Evolutionary conservation across 2,329 filamentous ascomycete species (phyloP), one percentile per base, ranked within the genome.

Genomic region (Colletotrichum paranaense): DNA sequence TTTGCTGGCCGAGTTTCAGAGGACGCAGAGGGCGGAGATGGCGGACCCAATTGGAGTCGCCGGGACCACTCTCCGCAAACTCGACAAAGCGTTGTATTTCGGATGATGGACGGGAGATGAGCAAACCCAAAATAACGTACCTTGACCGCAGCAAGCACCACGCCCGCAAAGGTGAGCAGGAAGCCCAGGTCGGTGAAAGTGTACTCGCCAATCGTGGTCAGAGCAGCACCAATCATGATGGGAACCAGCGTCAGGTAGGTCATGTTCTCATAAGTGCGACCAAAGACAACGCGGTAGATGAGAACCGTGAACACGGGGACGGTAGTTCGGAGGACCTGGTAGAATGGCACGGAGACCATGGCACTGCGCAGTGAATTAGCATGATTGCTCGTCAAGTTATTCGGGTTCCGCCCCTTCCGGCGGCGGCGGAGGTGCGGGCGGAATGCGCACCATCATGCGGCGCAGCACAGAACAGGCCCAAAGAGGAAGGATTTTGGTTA

Each of bases 331-430:
- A 92, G 87, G 71, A 91, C 89, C 79, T 92, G 90, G 80, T 92
- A 91, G 80, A 92, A 92, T 2, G 90, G 88, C n/a, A 92, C 88
- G 0, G 90, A 91, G 49, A 90, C 89, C 86, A 90, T 86, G 73
- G 83, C 84, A 49, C 79, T 81, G n/a, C 52, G 35, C 5, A 22
- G 28, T 19, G 52, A 59, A n/a, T 73, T 71, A 73, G 71, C 67
- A 57, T 58, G 9, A 24, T 19, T 62, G 49, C 56, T 42, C 42
- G 42, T 58, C 19, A 11, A 53, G 62, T 7, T 16, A 49, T n/a
- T 35, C 26, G 52, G 32, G 28, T 64, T 42, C 60, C 67, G 55
- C 46, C 28, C 32, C n/a, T 22, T 59, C 69, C 63, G 32, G 52
- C 55, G 32, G 52, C 55, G 24, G 67, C 60, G 67, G 59, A 53